Evolutionary conservation across 345 rosid species (phyloP), one percentile per base, ranked within the genome.

Genomic region (rapeseed (Brassica napus)): DNA sequence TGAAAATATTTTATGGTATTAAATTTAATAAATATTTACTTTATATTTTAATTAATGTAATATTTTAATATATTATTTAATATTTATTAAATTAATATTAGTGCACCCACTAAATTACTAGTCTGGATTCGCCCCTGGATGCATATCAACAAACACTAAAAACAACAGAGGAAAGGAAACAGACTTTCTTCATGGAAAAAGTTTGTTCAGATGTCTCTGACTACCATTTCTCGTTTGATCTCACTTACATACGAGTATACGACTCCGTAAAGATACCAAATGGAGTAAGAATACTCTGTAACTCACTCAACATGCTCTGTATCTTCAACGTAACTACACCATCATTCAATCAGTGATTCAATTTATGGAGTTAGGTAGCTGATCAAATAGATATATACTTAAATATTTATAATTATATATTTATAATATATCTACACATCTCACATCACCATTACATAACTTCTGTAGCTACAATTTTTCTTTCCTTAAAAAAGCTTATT

Each of bases 201-300:
- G 14, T 42, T 47, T 62, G 24, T 16, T 63, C 74, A 49, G 79
- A 16, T 64, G 72, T 72, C 58, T 55, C 68, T 69, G 74, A 84
- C 47, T 84, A 92, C 99, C 98, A 96, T 96, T 82, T 96, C 99
- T 85, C 94, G 86, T 82, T 84, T 85, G 64, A 92, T 74, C 65
- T 90, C 92, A 95, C 76, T 90, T 93, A 87, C 97, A 95, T 58
- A 93, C 89, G 69, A 95, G 94, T 91, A 95, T 58, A 93, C 89
- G 69, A 95, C 97, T 91, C 98, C 93, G 83, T 59, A 63, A 76
- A 32, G 66, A 67, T 69, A 69, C 71, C 65, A 76, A 78, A 39
- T 30, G 9, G 76, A 58, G 21, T 63, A 63, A 49, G 18, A 62
- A 26, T 10, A 68, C 60, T 49, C 52, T 44, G 47, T 39, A 11